Evolutionary conservation across 352 stramenopile species (phyloP).

Genomic region (Pythium biforme): DNA sequence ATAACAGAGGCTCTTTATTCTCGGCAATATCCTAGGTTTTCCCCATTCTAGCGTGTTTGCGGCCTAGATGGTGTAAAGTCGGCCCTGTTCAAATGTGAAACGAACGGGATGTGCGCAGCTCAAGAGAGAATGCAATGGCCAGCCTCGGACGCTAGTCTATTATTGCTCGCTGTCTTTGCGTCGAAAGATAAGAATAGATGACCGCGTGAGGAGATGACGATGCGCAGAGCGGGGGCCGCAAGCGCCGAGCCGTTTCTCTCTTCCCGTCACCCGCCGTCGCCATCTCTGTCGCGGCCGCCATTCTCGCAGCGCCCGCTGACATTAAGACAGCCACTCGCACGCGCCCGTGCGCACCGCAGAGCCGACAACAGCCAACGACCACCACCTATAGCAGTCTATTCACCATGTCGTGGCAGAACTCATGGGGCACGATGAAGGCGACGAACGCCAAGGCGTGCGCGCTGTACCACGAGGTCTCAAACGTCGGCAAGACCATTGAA

Average conservation of each 20-base stretch:
- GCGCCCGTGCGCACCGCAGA: no score
- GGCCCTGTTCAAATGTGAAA: constrained; percentile 1
- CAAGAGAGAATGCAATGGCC: no score
- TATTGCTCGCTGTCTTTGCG: neutral
- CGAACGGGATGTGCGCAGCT: neutral
- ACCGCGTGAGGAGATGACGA: neutral
- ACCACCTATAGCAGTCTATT: neutral
- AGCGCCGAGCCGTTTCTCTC: constrained; percentile 7
- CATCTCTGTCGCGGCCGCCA: neutral
- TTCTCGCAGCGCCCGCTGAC: constrained; percentile 3
- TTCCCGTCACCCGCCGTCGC: neutral
- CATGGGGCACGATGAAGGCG: constrained; percentile 71
- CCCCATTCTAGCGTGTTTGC: neutral
- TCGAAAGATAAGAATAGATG: constrained; percentile 10
- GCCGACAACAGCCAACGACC: neutral
- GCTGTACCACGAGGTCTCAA: constrained; percentile 79
- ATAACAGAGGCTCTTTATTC: neutral
- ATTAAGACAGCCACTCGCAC: neutral
- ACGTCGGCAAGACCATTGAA: constrained; percentile 83
- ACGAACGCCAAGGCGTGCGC: constrained; percentile 66
- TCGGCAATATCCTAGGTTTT: neutral
- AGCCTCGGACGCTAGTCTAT: neutral
- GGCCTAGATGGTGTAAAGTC: neutral
- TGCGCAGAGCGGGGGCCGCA: neutral
- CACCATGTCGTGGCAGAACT: constrained; percentile 67